Percentiles rank a stretch among this genome's conserved stretches.
phyloP scores from a whole-genome alignment of 140 eudicot species.

The Cichorium intybus region DNA sequence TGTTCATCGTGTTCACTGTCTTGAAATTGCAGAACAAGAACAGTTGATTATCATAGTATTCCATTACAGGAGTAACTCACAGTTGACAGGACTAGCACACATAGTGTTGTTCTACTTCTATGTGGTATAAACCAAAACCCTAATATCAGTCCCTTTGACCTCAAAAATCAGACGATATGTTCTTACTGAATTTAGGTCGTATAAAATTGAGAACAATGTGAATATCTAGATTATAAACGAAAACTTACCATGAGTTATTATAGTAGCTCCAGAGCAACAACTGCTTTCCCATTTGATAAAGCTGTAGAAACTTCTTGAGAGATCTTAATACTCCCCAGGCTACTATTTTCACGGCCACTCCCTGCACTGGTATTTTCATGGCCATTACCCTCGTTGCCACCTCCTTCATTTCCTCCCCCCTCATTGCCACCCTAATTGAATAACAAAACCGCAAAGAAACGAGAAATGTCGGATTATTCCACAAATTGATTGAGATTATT shows the following conservation, averaged over 20 bases:
- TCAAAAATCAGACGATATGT: not conserved
- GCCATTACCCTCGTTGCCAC: no score
- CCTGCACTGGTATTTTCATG: no score
- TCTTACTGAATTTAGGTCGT: not conserved
- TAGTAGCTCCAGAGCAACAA: constrained; percentile 97
- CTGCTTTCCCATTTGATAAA: constrained; percentile 67
- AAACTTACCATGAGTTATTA: constrained; percentile 79
- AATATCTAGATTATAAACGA: not conserved
- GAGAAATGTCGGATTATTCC: not conserved
- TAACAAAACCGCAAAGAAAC: not conserved
- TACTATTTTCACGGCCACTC: constrained; percentile 21
- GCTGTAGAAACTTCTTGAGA: constrained; percentile 78
- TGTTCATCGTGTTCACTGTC: not conserved
- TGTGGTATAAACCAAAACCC: not conserved
- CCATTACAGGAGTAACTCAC: not conserved
- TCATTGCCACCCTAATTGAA: constrained; percentile 38
- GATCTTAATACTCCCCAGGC: constrained; percentile 45
- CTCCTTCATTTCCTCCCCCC: no score
- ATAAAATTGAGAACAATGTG: not conserved
- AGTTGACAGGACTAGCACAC: not conserved
- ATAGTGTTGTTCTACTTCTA: not conserved
- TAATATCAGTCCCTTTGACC: not conserved
- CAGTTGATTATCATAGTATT: not conserved
- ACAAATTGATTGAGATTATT: not conserved
- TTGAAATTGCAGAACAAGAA: not conserved